phyloP scores from a whole-genome alignment of 2,329 filamentous ascomycete genomes.

The Cladophialophora yegresii region DNA sequence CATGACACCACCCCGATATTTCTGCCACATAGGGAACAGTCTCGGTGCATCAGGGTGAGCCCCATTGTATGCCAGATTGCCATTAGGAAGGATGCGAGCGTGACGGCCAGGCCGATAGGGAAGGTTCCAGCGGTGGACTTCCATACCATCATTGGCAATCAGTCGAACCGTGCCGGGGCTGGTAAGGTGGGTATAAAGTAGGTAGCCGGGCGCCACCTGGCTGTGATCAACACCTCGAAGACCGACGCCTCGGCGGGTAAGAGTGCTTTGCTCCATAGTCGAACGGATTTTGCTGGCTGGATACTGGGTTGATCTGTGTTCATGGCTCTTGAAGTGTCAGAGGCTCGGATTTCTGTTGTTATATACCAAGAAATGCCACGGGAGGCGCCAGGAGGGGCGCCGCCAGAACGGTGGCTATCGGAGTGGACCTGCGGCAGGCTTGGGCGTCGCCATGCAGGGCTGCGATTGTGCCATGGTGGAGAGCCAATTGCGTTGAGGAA shows the following conservation, averaged over 20 bases:
- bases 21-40: conserved; percentile 49
- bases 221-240: conserved; percentile 45
- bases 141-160: conserved; percentile 46
- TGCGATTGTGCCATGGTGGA: background rate
- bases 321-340: background rate
- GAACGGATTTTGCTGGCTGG: background rate
- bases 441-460: background rate
- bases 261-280: conserved; percentile 49
- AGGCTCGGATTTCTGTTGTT: background rate
- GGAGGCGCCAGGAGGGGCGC: background rate
- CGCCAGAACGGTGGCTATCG: background rate
- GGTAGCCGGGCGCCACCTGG: conserved; percentile 46
- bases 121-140: conserved; percentile 50
- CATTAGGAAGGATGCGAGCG: conserved; percentile 49
- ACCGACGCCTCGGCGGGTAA: conserved; percentile 47
- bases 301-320: background rate
- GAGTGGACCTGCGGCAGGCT: background rate
- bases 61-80: conserved; percentile 50
- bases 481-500: background rate
- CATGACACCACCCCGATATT: conserved; percentile 53
- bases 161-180: conserved; percentile 43
- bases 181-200: conserved; percentile 48
- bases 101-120: conserved; percentile 49
- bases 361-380: background rate
- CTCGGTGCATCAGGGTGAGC: conserved; percentile 45